phyloP scores from a whole-genome alignment of 768 basidiomycete genomes.

The Gautieria morchelliformis region DNA sequence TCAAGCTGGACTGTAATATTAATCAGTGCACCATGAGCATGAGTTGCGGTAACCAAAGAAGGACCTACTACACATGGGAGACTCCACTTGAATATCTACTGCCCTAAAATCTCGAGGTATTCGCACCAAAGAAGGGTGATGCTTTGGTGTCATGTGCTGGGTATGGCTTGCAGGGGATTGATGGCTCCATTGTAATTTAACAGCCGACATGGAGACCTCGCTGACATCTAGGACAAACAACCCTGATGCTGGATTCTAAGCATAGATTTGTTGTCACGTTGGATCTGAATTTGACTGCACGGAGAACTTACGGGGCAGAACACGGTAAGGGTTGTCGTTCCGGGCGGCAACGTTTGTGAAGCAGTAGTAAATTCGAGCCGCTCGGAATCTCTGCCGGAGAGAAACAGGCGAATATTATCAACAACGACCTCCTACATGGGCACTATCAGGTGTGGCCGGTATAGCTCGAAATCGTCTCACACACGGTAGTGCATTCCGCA shows the following conservation, averaged over 20 bases:
- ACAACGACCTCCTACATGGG: conserved; percentile 43
- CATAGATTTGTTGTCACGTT: background rate
- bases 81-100: conserved; percentile 52
- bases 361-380: conserved; percentile 45
- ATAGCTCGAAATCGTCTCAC: conserved; percentile 35
- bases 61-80: conserved; percentile 33
- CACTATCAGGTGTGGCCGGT: background rate
- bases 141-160: background rate
- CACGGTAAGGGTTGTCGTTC: conserved; percentile 46
- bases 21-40: background rate
- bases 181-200: conserved; percentile 4
- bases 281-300: background rate
- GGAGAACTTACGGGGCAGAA: conserved; percentile 59
- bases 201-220: background rate
- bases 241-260: conserved; percentile 62
- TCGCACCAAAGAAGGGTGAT: conserved; percentile 36
- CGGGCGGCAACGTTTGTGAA: conserved; percentile 39
- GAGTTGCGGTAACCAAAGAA: background rate
- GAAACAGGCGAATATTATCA: conserved; percentile 51
- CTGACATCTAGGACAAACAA: conserved; percentile 38
- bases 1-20: conserved; percentile 53
- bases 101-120: conserved; percentile 56
- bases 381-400: conserved; percentile 55
- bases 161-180: background rate
- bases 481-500: conserved; percentile 65